Base-by-base conservation (phyloP, 768 basidiomycete species). In the Phallus indusiatus region DNA sequence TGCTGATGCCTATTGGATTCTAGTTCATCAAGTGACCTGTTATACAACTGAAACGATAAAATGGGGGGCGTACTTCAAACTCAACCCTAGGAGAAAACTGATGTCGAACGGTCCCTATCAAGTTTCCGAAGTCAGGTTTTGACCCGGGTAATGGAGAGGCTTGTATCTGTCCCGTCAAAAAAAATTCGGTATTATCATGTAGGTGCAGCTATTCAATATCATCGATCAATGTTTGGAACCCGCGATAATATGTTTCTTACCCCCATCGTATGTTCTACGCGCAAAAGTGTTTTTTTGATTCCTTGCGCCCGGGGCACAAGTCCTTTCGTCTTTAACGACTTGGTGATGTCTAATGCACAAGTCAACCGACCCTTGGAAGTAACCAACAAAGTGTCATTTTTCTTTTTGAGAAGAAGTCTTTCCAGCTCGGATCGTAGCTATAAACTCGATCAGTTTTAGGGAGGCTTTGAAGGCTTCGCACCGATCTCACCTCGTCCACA, bases 71-170 rank as follows among this genome's bases (percentile, higher is more conserved):
- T 10, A 75, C 75, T 67, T 77, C 72, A 21, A 75, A 67, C 63
- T 68, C 73, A 36, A 78, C 63, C 46, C 81, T 79, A 14, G 88
- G 86, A 28, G 88, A 88, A 66, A 82, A 83, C 65, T 90, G 87
- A 69, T 92, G 86, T 59, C 79, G 81, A 52, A 94, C 70, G 1
- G 89, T 89, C 37, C 87, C 88, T 22, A 81, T 67, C 42, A 93
- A 67, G 59, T 77, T 78, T 16, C 75, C 76, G 10, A 69, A 18
- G 35, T 55, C 36, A 16, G 21, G 54, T 11, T 21, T 21, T 12
- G 34, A 22, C 9, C 54, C 36, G 16, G 36, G 21, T 22, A 47
- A 20, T 8, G 55, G 34, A n/a, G 28, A 14, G 6, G 54, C 55
- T 20, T 47, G 71, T 64, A 76, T 71, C 58, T 72, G 72, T 46